Evolutionary conservation across 805 yeast species (phyloP).

Genomic region (Candida suzukii): DNA sequence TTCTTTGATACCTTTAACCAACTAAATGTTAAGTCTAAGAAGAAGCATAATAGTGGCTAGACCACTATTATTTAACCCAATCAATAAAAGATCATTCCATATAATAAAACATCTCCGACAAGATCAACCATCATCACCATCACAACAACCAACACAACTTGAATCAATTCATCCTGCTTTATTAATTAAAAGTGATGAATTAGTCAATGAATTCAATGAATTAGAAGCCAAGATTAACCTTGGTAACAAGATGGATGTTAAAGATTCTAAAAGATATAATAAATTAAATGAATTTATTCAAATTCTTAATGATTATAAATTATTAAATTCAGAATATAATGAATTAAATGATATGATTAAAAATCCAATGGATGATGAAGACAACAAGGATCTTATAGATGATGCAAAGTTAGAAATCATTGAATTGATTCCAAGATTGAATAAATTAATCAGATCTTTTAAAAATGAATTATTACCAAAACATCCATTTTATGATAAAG

Average conservation of each 20-base stretch:
- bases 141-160: too few species aligned
- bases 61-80: too few species aligned
- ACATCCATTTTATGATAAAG: slow-evolving; percentile 65
- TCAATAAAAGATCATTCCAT: too few species aligned
- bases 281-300: slow-evolving; percentile 37
- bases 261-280: slow-evolving; percentile 42
- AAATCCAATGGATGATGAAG: too few species aligned
- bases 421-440: slow-evolving; percentile 35
- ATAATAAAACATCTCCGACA: too few species aligned
- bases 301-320: slow-evolving; percentile 30
- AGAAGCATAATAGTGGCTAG: too few species aligned
- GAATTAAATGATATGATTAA: slow-evolving; percentile 28
- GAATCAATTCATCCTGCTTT: slow-evolving; percentile 38
- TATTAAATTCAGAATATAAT: slow-evolving; percentile 21
- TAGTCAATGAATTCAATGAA: slow-evolving; percentile 31
- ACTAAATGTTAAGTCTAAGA: too few species aligned
- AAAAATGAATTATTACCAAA: slow-evolving; percentile 64
- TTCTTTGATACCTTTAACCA: too few species aligned
- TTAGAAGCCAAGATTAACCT: slow-evolving; percentile 36
- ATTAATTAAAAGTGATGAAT: slow-evolving; percentile 36
- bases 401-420: slow-evolving; percentile 63
- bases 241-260: slow-evolving; percentile 36
- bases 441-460: slow-evolving; percentile 34
- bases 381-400: slow-evolving; percentile 35
- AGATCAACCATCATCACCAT: too few species aligned